Percentiles rank a stretch among this genome's conserved stretches.
These are phyloP conservation scores for Rhizopogon sp. DNA, from an alignment of 768 basidiomycete genomes.

Conservation along the genomic window DNA sequence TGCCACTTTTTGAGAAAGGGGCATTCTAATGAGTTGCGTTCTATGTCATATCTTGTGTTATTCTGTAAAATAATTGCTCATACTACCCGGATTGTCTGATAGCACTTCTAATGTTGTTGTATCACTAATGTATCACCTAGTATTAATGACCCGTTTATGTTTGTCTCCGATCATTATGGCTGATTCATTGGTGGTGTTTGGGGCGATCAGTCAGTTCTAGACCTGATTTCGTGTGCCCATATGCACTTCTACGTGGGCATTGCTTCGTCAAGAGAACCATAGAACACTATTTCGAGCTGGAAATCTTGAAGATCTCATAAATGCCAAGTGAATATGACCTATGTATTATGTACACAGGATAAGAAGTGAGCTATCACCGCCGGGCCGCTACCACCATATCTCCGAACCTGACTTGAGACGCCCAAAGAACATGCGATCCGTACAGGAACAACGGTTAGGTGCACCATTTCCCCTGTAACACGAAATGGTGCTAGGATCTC, in stretches of 20 bases:
- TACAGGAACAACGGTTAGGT: no score
- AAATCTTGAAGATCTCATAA: not conserved
- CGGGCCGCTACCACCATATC: no score
- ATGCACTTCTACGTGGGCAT: not conserved
- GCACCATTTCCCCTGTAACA: no score
- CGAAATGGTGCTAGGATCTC: no score
- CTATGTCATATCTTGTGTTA: constrained; percentile 9
- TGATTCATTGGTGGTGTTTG: no score
- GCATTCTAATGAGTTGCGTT: constrained; percentile 13
- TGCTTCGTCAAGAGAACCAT: not conserved
- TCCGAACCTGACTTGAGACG: no score
- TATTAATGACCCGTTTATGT: not conserved
- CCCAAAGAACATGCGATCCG: no score
- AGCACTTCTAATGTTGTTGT: constrained; percentile 9
- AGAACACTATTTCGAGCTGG: not conserved
- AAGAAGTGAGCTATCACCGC: not conserved
- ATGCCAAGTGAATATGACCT: not conserved
- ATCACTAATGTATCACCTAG: constrained; percentile 6
- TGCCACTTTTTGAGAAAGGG: constrained; percentile 25
- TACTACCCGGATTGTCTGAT: constrained; percentile 11
- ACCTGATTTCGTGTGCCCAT: not conserved
- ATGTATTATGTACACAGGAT: not conserved
- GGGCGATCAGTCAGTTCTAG: not conserved
- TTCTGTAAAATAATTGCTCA: constrained; percentile 14
- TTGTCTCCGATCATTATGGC: not conserved